These are phyloP conservation scores for Linum lewisii DNA, from an alignment of 345 rosid genomes.

Conservation along the genomic window DNA sequence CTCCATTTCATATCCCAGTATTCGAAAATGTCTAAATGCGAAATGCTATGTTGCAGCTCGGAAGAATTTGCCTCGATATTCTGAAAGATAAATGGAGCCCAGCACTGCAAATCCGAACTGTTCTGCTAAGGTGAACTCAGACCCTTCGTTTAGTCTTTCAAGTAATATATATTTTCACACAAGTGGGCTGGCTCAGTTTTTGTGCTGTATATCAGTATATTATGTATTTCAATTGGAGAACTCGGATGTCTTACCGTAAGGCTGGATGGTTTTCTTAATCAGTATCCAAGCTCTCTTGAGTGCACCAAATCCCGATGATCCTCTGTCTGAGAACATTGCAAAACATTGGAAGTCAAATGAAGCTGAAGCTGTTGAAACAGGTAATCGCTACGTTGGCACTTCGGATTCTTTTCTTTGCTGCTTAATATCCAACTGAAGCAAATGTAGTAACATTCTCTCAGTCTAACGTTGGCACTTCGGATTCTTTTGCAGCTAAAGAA, in stretches of 20 bases:
- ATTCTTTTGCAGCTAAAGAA: constrained; percentile 66
- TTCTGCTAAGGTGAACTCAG: constrained; percentile 64
- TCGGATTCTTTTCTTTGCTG: too few relatives aligned
- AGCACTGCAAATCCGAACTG: constrained; percentile 95
- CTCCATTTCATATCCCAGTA: not conserved
- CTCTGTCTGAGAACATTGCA: constrained; percentile 94
- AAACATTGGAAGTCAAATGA: constrained; percentile 98
- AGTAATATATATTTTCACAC: too few relatives aligned
- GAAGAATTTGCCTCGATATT: constrained; percentile 97
- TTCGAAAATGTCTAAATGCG: constrained; percentile 2
- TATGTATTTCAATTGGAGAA: too few relatives aligned
- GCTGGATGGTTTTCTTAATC: not conserved
- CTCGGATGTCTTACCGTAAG: too few relatives aligned
- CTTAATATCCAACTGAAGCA: not conserved
- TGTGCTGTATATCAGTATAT: too few relatives aligned
- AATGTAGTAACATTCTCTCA: not conserved
- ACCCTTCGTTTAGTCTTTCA: not conserved
- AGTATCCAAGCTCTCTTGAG: constrained; percentile 97
- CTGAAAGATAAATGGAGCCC: constrained; percentile 99
- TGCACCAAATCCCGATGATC: constrained; percentile 99
- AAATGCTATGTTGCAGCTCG: constrained; percentile 42
- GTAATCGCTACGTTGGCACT: constrained; percentile 19
- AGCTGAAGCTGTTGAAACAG: constrained; percentile 97
- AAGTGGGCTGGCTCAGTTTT: too few relatives aligned
- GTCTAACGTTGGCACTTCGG: not conserved